Evolutionary conservation across 306 rosid species (phyloP), one percentile per base, ranked within the genome.

Genomic region (Carpinus fangiana): DNA sequence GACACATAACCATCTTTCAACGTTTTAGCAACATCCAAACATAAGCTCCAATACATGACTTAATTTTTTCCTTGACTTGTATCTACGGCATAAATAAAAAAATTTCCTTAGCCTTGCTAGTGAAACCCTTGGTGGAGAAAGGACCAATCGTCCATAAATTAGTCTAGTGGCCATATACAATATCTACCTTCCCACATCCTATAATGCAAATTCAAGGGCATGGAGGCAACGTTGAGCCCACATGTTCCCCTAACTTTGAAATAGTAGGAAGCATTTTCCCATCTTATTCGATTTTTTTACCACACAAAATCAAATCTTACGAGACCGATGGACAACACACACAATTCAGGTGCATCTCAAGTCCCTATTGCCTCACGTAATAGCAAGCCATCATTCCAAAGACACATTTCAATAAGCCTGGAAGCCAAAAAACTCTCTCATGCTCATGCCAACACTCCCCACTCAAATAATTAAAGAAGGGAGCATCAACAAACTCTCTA

Each of bases 371-470:
- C 77, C 72, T 66, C 78, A 14, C 48, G 26, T 14, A 26, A 48
- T 23, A 28, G 55, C 3, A 54, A 36, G 20, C 79, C 18, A 64
- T 66, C 18, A 64, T 66, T 34, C 11, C 50, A 23, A 66, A 78
- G 60, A 51, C 45, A 46, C 10, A 9, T 55, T 60, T 28, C 54
- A 74, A 52, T 65, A 57, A 61, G 73, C 77, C 20, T 8, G 36
- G 20, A 77, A 68, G 23, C 43, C 57, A 23, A 55, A 48, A 68
- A 3, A 17, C 31, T 1, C 72, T 2, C 67, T 21, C 72, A 80
- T n/a, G 69, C 81, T 4, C 36, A 61, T 66, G 72, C 70, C 61
- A 62, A 52, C 26, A 67, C 72, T 69, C 72, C 69, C 55, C 21
- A 56, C 31, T 34, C 78, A 20, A 41, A 82, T 53, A 84, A 53